These are phyloP conservation scores for Zymoseptoria ardabiliae DNA, from an alignment of 2,329 filamentous ascomycete species.

Conservation along the genomic window DNA sequence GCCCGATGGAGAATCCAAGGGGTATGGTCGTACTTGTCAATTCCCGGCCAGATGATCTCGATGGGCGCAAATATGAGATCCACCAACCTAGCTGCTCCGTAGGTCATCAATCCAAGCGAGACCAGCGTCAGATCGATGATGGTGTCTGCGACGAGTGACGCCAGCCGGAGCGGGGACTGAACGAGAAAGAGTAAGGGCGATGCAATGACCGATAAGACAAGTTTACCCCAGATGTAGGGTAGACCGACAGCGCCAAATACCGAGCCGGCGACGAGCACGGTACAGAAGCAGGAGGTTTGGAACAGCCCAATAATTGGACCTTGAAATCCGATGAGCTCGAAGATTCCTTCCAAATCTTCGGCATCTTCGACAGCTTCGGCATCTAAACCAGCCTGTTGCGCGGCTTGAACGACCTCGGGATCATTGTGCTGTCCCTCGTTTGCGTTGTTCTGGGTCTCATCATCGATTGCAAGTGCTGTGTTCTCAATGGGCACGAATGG, in stretches of 20 bases:
- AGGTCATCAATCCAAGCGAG: constrained; percentile 34
- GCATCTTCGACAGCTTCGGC: constrained; percentile 69
- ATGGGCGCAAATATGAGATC: constrained; percentile 8
- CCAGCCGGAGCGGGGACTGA: constrained; percentile 62
- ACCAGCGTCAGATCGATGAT: constrained; percentile 69
- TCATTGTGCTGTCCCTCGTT: constrained; percentile 24
- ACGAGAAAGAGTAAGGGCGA: constrained; percentile 63
- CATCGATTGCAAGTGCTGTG: constrained; percentile 31
- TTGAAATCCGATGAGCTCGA: constrained; percentile 94
- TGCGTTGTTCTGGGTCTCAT: background rate
- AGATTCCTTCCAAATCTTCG: constrained; percentile 90
- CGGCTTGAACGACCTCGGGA: constrained; percentile 56
- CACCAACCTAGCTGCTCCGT: constrained; percentile 7
- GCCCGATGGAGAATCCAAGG: constrained; percentile 6
- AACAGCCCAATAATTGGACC: constrained; percentile 82
- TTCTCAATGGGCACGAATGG: constrained; percentile 46
- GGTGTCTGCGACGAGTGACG: constrained; percentile 69
- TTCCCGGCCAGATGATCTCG: background rate
- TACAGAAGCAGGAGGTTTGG: constrained; percentile 92
- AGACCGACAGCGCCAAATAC: constrained; percentile 80
- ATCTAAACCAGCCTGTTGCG: constrained; percentile 63
- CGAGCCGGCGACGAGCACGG: constrained; percentile 79
- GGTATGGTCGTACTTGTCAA: background rate
- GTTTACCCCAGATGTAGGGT: constrained; percentile 84
- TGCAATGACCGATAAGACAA: constrained; percentile 70